phyloP scores from a whole-genome alignment of 2,329 filamentous ascomycete species.

The Claviceps maximensis region DNA sequence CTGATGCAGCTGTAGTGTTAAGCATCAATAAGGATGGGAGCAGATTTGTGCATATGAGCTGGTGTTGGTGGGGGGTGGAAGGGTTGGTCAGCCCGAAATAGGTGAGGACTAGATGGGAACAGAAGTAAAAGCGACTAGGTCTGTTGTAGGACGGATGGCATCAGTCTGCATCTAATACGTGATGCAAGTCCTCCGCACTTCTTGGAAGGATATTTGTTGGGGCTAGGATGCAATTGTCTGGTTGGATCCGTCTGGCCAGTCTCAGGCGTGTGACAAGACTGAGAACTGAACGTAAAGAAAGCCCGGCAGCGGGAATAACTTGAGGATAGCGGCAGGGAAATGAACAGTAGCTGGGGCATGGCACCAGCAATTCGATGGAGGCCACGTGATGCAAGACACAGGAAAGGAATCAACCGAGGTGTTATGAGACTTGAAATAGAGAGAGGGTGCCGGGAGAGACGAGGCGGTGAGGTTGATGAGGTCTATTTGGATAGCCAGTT shows the following conservation, averaged over 20 bases:
- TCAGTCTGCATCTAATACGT: conserved; percentile 6
- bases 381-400: neutral
- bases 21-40: neutral
- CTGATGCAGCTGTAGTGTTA: neutral
- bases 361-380: neutral
- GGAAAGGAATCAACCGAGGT: neutral
- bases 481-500: neutral
- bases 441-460: neutral
- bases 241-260: neutral
- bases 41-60: neutral
- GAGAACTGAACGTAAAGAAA: neutral
- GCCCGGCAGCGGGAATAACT: neutral
- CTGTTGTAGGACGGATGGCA: neutral
- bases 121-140: conserved; percentile 1
- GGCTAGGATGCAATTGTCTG: conserved; percentile 1
- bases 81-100: neutral
- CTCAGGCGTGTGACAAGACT: conserved; percentile 2
- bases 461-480: neutral
- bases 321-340: neutral
- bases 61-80: neutral
- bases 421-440: neutral
- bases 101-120: too few species aligned
- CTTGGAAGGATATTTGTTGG: conserved; percentile 1
- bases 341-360: neutral
- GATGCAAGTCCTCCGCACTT: conserved; percentile 5